These are phyloP conservation scores for Penicillium manginii DNA, from an alignment of 495 filamentous ascomycete species.

Conservation along the genomic window DNA sequence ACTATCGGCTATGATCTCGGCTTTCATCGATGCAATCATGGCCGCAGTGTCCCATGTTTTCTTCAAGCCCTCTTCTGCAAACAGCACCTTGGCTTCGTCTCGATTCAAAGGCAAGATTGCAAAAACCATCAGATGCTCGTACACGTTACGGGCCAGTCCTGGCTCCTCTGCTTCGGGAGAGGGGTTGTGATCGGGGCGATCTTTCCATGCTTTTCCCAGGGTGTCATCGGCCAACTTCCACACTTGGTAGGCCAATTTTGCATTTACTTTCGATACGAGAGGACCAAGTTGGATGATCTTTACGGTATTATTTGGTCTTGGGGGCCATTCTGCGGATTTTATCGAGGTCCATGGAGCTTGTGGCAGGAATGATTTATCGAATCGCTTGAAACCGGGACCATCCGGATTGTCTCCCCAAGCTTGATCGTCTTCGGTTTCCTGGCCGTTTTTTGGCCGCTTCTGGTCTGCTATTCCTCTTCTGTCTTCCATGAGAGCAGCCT, in stretches of 20 bases:
- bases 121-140: conserved; percentile 27
- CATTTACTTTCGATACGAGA: conserved; percentile 18
- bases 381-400: not conserved
- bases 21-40: not conserved
- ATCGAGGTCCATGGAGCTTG: conserved; percentile 5
- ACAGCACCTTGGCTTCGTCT: conserved; percentile 5
- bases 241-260: conserved; percentile 27
- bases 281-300: conserved; percentile 20
- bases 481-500: not conserved
- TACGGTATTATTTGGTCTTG: conserved; percentile 26
- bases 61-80: conserved; percentile 1
- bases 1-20: conserved; percentile 3
- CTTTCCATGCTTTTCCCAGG: conserved; percentile 16
- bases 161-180: conserved; percentile 14
- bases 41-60: not conserved
- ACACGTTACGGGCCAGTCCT: conserved; percentile 27
- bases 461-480: not conserved
- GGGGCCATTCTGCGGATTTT: conserved; percentile 20
- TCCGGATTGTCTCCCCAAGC: not conserved
- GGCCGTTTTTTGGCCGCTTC: not conserved
- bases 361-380: not conserved
- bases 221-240: conserved; percentile 29
- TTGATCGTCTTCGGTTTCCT: not conserved
- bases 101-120: conserved; percentile 16
- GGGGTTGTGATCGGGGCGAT: conserved; percentile 4